Base-by-base conservation (phyloP, 2,329 filamentous ascomycete genomes). In the Aureobasidium sp. region DNA sequence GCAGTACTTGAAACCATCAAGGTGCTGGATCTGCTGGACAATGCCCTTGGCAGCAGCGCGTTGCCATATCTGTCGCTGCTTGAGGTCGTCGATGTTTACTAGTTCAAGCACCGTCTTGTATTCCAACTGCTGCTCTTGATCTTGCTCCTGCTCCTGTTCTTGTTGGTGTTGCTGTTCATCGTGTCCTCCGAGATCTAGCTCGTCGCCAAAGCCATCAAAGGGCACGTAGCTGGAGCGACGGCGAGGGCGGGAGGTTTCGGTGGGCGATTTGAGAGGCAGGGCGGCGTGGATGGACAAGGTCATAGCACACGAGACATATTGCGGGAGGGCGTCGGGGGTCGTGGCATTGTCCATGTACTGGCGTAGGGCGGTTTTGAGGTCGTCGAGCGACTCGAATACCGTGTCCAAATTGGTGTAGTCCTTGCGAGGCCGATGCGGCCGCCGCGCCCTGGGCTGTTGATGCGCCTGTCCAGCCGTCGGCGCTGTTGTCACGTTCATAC, bases 1-100 rank as follows among this genome's bases (percentile, higher is more conserved):
- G 72, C 73, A 77, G 69, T 80, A 80, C 27, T 75, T 72, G 68
- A 74, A 80, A 62, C 77, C 77, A 66, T 80, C 78, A 22, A 72
- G 70, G n/a, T 69, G 68, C 66, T 79, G 75, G 48, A 79, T 75
- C 15, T 73, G 68, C 61, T 77, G 73, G 31, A 79, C 72, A 63
- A 77, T 73, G 62, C 74, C 75, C 66, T 78, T 77, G 20, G 77
- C 77, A 47, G 79, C 77, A 42, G 77, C 77, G 29, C 77, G 69
- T 66, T 80, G 78, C 66, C 75, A 75, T 45, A 73, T 76, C 73
- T 76, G 74, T 63, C 75, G 75, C 25, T 73, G 71, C 58, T 74
- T 74, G n/a, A 73, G 69, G 57, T 78, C 73, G 27, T 52, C 31
- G 12, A 68, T 65, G 44, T 66, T 66, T 25, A 72, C 62, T 39